Base-by-base conservation (phyloP, 1,139 yeast genomes). In the Pichia sp. region DNA sequence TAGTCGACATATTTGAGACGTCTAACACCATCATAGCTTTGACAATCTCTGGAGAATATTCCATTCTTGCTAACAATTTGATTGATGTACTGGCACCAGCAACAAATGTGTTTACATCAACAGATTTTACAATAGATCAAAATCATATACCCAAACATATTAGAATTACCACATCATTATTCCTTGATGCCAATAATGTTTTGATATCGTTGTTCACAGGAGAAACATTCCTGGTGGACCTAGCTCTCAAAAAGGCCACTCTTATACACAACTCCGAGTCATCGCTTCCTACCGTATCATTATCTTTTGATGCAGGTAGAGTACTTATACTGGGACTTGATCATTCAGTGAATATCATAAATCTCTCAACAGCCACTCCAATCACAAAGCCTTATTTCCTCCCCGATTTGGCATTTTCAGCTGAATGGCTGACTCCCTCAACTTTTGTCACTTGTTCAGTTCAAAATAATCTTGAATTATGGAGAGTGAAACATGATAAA, bases 191-290 rank as follows among this genome's bases (percentile, higher is more conserved):
- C 14, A 44, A 43, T 32, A 42, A 40, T 21, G 30, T 48, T 13
- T 26, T 47, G 2, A 12, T 49, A 3, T 52, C 51, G 2, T 34
- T 49, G 10, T 32, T 48, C 4, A 37, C 47, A 0, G 53, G 53
- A 6, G 42, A 46, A 25, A 32, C 42, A 1, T 33, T 35, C 12
- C 18, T 30, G 5, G 28, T 29, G n/a, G 38, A 39, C 26, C 33
- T 39, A n/a, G 33, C 34, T 3, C 13, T 13, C 8, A 20, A 30
- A 15, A 34, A 26, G 12, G 9, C 35, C 5, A 6, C 30, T 2
- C 6, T 20, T 7, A 8, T 37, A 16, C 25, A 22, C 6, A 21
- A 21, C 23, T 7, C 10, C 7, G 16, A n/a, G 4, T 3, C 21
- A 7, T 13, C 20, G 2, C 10, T 36, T 3, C 39, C 39, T 6